phyloP scores from a whole-genome alignment of 805 yeast genomes.

The Candida nonsorbophila region DNA sequence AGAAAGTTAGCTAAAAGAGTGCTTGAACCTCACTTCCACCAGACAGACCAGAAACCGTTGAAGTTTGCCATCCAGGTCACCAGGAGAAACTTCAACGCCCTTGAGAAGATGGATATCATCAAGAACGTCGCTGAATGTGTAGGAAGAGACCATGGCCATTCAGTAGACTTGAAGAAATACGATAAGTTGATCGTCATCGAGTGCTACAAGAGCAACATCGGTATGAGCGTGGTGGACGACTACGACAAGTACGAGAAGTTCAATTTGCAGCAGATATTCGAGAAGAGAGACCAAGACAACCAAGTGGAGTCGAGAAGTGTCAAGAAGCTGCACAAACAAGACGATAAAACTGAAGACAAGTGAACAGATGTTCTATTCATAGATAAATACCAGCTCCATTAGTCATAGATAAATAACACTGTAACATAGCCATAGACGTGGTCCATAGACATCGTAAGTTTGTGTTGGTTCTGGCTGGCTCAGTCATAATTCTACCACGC shows the following conservation, averaged over 20 bases:
- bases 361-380: no score
- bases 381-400: no score
- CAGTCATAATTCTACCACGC: no score
- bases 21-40: conserved; percentile 65
- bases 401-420: no score
- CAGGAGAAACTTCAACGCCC: conserved; percentile 69
- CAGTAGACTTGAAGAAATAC: conserved; percentile 72
- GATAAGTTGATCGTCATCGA: conserved; percentile 80
- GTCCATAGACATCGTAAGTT: no score
- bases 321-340: no score
- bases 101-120: conserved; percentile 71
- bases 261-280: conserved; percentile 80
- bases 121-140: conserved; percentile 65
- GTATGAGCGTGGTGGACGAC: conserved; percentile 74
- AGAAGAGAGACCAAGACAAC: conserved; percentile 29
- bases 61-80: conserved; percentile 79
- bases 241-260: conserved; percentile 60
- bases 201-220: conserved; percentile 83
- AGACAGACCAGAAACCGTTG: conserved; percentile 30
- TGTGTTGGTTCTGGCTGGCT: no score
- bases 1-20: conserved; percentile 53
- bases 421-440: no score
- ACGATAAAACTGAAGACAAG: no score
- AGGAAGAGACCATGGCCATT: conserved; percentile 65
- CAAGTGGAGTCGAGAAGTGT: no score